phyloP scores from a whole-genome alignment of 2,329 filamentous ascomycete species.

The Trichophyton schoenleinii region DNA sequence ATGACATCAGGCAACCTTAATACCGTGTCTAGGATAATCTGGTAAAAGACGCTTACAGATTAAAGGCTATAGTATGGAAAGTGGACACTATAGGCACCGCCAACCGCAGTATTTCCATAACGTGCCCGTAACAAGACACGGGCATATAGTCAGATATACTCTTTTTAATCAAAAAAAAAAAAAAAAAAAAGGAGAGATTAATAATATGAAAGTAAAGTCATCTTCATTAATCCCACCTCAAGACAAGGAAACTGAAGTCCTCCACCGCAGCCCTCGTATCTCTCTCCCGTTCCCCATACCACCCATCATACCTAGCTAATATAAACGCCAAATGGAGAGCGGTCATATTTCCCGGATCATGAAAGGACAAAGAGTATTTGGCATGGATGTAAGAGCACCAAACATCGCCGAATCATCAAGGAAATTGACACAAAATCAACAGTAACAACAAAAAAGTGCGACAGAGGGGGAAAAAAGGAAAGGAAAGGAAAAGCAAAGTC shows the following conservation, averaged over 20 bases:
- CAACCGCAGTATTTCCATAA: too few relatives aligned
- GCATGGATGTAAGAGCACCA: neutral
- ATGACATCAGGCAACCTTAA: too few relatives aligned
- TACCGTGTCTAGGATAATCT: too few relatives aligned
- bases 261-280: neutral
- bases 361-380: neutral
- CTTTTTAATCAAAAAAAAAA: neutral
- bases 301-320: slow-evolving; percentile 2
- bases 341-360: neutral
- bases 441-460: neutral
- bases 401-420: neutral
- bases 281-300: neutral
- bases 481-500: neutral
- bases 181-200: neutral
- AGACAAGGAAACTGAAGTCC: neutral
- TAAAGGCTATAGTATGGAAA: too few relatives aligned
- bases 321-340: neutral
- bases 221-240: slow-evolving; percentile 2
- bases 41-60: too few relatives aligned
- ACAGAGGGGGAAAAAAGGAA: neutral
- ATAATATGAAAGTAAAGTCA: neutral
- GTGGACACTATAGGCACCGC: too few relatives aligned
- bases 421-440: neutral
- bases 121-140: too few relatives aligned
- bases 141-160: neutral